Conservation (phyloP, 805 yeast genomes). For the Wickerhamomyces pijperi region DNA sequence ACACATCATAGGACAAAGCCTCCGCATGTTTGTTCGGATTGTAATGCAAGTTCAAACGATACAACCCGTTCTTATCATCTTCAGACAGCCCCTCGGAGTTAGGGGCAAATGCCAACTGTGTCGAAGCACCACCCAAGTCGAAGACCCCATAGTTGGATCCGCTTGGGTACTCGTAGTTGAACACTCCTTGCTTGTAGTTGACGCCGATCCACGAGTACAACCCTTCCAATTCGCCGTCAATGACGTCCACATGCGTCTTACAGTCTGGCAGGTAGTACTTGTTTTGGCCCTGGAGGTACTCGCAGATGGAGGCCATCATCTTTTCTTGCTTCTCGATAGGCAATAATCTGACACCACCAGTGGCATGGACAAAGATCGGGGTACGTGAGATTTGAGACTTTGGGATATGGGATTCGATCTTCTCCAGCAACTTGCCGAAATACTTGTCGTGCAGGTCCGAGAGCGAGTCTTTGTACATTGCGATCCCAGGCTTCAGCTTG, state of each 20-base stretch:
- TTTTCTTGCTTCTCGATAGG: slow-evolving; percentile 38
- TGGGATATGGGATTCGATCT: slow-evolving; percentile 44
- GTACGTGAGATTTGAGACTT: slow-evolving; percentile 48
- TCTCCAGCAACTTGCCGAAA: slow-evolving; percentile 33
- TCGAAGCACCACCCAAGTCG: slow-evolving; percentile 99
- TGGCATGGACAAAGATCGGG: slow-evolving; percentile 58
- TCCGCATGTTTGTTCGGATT: slow-evolving; percentile 17
- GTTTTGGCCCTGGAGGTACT: slow-evolving; percentile 33
- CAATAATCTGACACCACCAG: slow-evolving; percentile 56
- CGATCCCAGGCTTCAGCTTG: slow-evolving; percentile 42
- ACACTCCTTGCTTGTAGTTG: slow-evolving; percentile 40
- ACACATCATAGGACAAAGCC: slow-evolving; percentile 29
- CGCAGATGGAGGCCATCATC: slow-evolving; percentile 37
- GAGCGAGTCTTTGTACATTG: slow-evolving; percentile 36
- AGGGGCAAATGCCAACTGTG: slow-evolving; percentile 61
- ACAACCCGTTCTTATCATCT: slow-evolving; percentile 33
- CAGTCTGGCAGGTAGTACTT: slow-evolving; percentile 54
- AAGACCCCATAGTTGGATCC: slow-evolving; percentile 55
- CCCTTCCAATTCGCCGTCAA: slow-evolving; percentile 60
- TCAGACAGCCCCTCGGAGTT: slow-evolving; percentile 15
- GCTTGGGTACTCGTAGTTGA: slow-evolving; percentile 20
- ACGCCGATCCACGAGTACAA: slow-evolving; percentile 57
- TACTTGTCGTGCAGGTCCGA: slow-evolving; percentile 42
- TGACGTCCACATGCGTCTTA: slow-evolving; percentile 41
- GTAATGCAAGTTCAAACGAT: slow-evolving; percentile 31